A percentile compares a stretch with the other conserved stretches of the same genome.
These are phyloP conservation scores for Suhomyces choctaworum DNA, from an alignment of 1,139 yeast genomes.

Conservation along the genomic window DNA sequence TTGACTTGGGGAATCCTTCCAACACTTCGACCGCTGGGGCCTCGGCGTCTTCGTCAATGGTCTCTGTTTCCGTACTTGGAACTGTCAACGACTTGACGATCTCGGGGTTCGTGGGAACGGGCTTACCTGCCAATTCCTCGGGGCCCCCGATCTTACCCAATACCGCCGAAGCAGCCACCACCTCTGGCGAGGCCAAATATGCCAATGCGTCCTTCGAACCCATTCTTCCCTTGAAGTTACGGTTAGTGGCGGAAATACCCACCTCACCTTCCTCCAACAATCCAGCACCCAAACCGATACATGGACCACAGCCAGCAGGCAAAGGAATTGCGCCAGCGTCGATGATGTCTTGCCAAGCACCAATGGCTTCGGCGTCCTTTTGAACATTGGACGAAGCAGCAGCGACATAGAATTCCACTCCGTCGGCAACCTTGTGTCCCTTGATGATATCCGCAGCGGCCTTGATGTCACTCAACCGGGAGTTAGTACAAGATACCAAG, in stretches of 20 bases:
- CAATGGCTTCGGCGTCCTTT: slow-evolving; percentile 82
- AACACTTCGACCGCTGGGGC: slow-evolving; percentile 64
- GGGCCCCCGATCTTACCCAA: slow-evolving; percentile 93
- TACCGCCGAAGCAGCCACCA: slow-evolving; percentile 96
- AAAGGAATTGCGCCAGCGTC: slow-evolving; percentile 94
- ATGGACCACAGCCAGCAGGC: slow-evolving; percentile 99
- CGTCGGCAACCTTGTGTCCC: slow-evolving; percentile 79
- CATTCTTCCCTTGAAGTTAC: slow-evolving; percentile 99
- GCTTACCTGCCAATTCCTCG: slow-evolving; percentile 68
- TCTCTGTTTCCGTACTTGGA: slow-evolving; percentile 21
- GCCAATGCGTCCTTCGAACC: slow-evolving; percentile 97
- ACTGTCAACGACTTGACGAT: slow-evolving; percentile 50
- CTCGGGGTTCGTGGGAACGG: slow-evolving; percentile 48
- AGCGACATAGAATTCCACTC: slow-evolving; percentile 94
- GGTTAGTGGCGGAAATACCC: slow-evolving; percentile 96
- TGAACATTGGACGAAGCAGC: slow-evolving; percentile 96
- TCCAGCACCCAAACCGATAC: slow-evolving; percentile 96
- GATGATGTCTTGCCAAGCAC: slow-evolving; percentile 87
- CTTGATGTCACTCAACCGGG: slow-evolving; percentile 86
- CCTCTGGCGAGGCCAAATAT: slow-evolving; percentile 94
- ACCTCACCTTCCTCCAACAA: slow-evolving; percentile 92
- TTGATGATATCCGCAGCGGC: slow-evolving; percentile 89
- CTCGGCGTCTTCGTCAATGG: slow-evolving; percentile 25
- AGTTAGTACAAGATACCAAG: slow-evolving; percentile 95
- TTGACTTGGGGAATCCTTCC: slow-evolving; percentile 85